A percentile compares a stretch with the other conserved stretches of the same genome.
These are phyloP conservation scores for Pythium brachiatum DNA, from an alignment of 352 stramenopile genomes.

Conservation along the genomic window DNA sequence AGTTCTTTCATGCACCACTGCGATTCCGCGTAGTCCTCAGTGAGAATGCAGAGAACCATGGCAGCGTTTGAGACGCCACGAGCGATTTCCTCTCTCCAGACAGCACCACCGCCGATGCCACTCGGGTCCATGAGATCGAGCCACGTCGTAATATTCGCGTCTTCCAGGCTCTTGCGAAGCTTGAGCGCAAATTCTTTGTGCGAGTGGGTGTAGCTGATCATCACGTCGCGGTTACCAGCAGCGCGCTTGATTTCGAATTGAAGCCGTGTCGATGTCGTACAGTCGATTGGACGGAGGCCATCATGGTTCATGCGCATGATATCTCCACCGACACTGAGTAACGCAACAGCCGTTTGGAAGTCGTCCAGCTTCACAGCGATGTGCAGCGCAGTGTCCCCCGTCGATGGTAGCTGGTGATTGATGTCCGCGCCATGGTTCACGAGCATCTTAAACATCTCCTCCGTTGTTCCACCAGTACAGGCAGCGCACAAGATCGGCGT, in stretches of 20 bases:
- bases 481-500: conserved; percentile 73
- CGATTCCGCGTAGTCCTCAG: conserved; percentile 54
- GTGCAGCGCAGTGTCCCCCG: conserved; percentile 72
- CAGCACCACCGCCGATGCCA: conserved; percentile 53
- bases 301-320: conserved; percentile 78
- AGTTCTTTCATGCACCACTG: conserved; percentile 69
- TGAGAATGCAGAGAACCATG: conserved; percentile 57
- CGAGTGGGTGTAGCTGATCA: conserved; percentile 76
- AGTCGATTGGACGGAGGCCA: conserved; percentile 58
- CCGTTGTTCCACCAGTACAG: conserved; percentile 58
- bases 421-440: conserved; percentile 62
- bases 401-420: conserved; percentile 64
- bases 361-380: conserved; percentile 82
- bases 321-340: conserved; percentile 69
- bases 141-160: conserved; percentile 63
- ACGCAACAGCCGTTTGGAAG: conserved; percentile 59
- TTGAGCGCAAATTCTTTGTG: conserved; percentile 63
- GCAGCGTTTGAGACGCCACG: conserved; percentile 57
- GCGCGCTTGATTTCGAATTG: conserved; percentile 75
- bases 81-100: conserved; percentile 71
- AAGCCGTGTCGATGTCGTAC: conserved; percentile 55
- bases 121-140: conserved; percentile 66
- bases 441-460: conserved; percentile 75
- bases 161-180: conserved; percentile 53
- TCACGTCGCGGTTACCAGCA: conserved; percentile 61